Evolutionary conservation across 78 protist genomes (phyloP).

Genomic region (Cavenderia fasciculata): DNA sequence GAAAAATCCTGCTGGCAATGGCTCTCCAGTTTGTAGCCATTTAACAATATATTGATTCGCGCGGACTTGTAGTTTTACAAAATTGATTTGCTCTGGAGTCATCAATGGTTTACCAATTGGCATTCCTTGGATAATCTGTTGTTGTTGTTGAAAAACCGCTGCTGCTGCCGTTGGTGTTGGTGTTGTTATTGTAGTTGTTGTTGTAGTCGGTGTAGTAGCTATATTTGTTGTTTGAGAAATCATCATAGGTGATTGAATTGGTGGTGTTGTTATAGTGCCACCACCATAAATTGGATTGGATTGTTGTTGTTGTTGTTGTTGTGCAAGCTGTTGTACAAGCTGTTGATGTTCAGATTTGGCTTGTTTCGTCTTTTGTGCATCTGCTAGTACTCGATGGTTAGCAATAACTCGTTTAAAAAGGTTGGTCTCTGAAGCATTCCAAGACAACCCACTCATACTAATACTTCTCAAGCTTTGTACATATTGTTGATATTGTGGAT

Average conservation of each 20-base stretch:
- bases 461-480: background rate
- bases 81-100: conserved; percentile 30
- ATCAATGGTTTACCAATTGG: background rate
- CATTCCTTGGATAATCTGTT: too few species aligned
- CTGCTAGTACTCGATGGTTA: background rate
- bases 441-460: background rate
- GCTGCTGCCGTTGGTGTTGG: background rate
- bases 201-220: conserved; percentile 3
- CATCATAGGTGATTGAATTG: too few species aligned
- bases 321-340: background rate
- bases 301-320: background rate
- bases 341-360: background rate
- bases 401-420: background rate
- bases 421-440: background rate
- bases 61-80: conserved; percentile 24
- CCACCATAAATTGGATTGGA: too few species aligned
- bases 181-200: conserved; percentile 4
- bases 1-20: background rate
- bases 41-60: conserved; percentile 7
- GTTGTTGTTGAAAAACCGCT: background rate
- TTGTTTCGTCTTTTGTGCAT: background rate
- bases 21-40: background rate
- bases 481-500: background rate
- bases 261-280: too few species aligned
- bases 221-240: too few species aligned